phyloP scores from a whole-genome alignment of 257 asterid genomes.

The Phtheirospermum japonicum region DNA sequence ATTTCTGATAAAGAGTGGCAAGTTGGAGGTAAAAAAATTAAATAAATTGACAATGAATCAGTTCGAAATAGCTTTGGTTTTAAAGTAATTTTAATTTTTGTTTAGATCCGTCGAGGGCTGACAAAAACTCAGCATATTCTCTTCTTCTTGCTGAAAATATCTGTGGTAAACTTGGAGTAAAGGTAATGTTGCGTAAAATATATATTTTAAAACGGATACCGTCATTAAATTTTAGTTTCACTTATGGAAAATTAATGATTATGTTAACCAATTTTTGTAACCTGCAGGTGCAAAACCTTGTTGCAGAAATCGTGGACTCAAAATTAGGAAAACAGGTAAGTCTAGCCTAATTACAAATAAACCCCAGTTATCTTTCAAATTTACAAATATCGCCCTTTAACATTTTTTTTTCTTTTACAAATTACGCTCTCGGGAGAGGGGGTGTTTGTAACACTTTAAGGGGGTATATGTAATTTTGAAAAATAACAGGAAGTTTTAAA shows the following conservation, averaged over 20 bases:
- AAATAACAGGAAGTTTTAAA: too few relatives aligned
- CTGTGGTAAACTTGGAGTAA: slow-evolving; percentile 71
- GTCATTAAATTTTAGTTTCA: not conserved
- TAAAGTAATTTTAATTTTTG: slow-evolving; percentile 16
- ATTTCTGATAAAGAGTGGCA: slow-evolving; percentile 89
- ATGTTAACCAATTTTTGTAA: slow-evolving; percentile 3
- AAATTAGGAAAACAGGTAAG: slow-evolving; percentile 89
- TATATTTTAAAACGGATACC: not conserved
- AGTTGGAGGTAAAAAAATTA: slow-evolving; percentile 69
- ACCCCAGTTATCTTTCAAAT: not conserved
- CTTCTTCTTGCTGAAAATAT: slow-evolving; percentile 95
- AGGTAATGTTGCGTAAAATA: slow-evolving; percentile 44
- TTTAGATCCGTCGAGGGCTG: slow-evolving; percentile 82
- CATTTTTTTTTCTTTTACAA: not conserved
- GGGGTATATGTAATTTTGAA: not conserved
- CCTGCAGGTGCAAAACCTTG: slow-evolving; percentile 86
- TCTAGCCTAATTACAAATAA: not conserved
- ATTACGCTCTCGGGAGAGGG: too few relatives aligned
- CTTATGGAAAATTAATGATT: too few relatives aligned
- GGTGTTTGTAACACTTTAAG: not conserved
- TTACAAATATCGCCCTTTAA: not conserved
- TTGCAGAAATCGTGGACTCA: slow-evolving; percentile 86
- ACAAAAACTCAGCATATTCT: slow-evolving; percentile 84
- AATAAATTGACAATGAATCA: slow-evolving; percentile 8
- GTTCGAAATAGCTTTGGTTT: slow-evolving; percentile 21